Evolutionary conservation across 1,284 basidiomycete species (phyloP), one percentile per base, ranked within the genome.

Genomic region (Leccinum insigne): DNA sequence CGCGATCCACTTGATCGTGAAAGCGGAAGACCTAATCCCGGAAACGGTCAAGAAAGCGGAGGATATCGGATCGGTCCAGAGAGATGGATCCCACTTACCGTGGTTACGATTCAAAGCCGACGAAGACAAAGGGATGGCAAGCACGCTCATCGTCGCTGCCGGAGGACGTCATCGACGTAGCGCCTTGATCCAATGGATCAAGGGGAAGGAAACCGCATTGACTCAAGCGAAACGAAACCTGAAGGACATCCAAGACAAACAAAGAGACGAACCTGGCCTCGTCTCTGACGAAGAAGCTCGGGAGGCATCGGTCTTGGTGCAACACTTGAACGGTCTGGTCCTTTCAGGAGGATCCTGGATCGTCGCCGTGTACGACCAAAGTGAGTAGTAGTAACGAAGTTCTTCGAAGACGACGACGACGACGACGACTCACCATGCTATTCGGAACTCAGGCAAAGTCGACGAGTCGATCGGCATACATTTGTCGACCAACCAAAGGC

Each of bases 181-280:
- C 0, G 56, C 56, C 0, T n/a, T 57, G 26, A 10, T 32, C 2
- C 16, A 57, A 4, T 57, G 56, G 56, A 2, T 57, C 6, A 57
- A 57, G 10, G 10, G 0, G 16, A 57, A 29, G 26, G 10, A 10
- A 18, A 5, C 4, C 0, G 16, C 2, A 0, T 16, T 57, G 14
- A 16, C 21, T 21, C 21, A 21, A 21, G 21, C 21, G 4, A 14
- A 29, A 6, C 21, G 49, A 3, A 21, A 56, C 3, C 54, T 56
- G 54, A 56, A 52, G 11, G 49, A 35, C 10, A 10, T 35, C 10
- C 32, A 35, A 1, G 32, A 35, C 10, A 35, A 35, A 11, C 32
- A 35, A 11, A 10, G 32, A 11, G 32, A 35, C 32, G 32, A 35
- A 35, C 32, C 32, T 35, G 32, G 21, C 21, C 21, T 21, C 21